Base-by-base conservation (phyloP, 352 stramenopile species). In the Globisporangium spinosum region DNA sequence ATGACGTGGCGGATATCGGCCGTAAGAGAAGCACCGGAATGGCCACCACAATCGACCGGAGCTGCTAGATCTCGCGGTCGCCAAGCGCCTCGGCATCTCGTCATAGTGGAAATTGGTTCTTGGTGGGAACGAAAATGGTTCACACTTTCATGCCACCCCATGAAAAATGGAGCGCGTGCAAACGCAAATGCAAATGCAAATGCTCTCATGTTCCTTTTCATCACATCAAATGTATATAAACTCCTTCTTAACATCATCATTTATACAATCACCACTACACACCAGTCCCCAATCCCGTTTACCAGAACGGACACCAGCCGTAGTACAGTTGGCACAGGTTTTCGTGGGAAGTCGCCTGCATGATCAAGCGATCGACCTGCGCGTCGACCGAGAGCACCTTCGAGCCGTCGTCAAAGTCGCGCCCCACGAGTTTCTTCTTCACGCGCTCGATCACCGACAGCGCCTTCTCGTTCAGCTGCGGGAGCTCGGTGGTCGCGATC, bases 291-390 rank as follows among this genome's bases (percentile, higher is more conserved):
- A 49, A 34, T 29, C 22, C 15, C 9, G 27, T 65, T 25, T 83
- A 96, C 89, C 89, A 96, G 71, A 96, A 96, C 34, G 89, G 89
- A 76, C 87, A 99, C 97, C 97, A 99, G 47, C 98, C 98, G 74
- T 99, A 98, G 75, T 99, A 99, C 17, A 98, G 77, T 74, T 99
- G 97, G 70, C 95, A 99, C 22, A 99, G 80, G 84, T 99, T 99
- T 72, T 99, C 97, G 66, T 98, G 96, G 12, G 94, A 99, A 1
- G 98, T 99, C 49, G 98, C 98, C 76, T 99, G 97, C 56, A 97
- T 79, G 77, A 99, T 99, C 60, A 99, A 87, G 2, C 95, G 88
- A 72, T 99, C 96, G 0, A 99, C 98, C 80, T 99, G 98, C 22
- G 85, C 85, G 38, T 92, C 80, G 40, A 96, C 87, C 3, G 74